phyloP scores from a whole-genome alignment of 257 asterid species.

The Eucommia ulmoides region DNA sequence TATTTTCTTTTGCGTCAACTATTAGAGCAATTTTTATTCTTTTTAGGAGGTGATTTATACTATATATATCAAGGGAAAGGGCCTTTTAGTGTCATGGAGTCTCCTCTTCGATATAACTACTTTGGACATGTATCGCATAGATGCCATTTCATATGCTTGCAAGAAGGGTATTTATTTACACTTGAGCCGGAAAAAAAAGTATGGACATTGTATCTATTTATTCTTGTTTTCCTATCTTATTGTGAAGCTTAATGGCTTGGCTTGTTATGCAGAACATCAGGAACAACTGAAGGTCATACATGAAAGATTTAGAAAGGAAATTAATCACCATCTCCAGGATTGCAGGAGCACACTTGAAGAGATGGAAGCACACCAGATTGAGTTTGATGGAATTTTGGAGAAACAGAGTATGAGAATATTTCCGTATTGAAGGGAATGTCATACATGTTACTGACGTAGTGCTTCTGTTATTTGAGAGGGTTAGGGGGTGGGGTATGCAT shows the following conservation, averaged over 20 bases:
- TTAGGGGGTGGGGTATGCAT: no score
- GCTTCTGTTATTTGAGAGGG: no score
- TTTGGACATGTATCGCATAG: not conserved
- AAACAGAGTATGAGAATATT: constrained; percentile 45
- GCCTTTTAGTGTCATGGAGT: no score
- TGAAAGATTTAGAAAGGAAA: constrained; percentile 57
- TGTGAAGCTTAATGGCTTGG: constrained; percentile 14
- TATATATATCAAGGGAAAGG: no score
- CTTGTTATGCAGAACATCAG: constrained; percentile 51
- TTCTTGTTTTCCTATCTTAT: not conserved
- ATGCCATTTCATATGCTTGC: not conserved
- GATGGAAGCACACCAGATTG: constrained; percentile 59
- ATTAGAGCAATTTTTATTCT: no score
- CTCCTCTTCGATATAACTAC: not conserved
- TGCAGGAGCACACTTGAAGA: constrained; percentile 47
- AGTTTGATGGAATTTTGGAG: constrained; percentile 55
- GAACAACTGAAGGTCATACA: constrained; percentile 47
- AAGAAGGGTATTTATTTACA: no score
- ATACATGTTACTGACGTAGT: no score
- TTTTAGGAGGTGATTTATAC: no score
- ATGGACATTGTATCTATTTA: not conserved
- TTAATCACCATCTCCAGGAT: constrained; percentile 52
- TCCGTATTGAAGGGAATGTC: no score
- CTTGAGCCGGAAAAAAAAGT: no score
- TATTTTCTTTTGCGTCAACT: no score